phyloP scores from a whole-genome alignment of 2,329 filamentous ascomycete species.

The Penicillium sp. region DNA sequence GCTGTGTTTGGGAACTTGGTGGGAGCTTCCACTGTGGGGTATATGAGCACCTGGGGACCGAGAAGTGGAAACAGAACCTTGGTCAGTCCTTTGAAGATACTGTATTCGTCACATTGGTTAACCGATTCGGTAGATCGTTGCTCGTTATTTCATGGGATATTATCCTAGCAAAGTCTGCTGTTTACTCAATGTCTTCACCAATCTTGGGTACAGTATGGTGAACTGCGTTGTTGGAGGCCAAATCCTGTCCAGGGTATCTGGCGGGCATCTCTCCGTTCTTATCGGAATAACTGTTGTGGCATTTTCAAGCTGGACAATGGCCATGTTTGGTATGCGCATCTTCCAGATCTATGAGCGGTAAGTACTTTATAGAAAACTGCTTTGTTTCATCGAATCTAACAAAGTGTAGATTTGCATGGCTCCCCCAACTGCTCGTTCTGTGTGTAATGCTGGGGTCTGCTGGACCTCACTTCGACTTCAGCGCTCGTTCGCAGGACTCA shows the following conservation, averaged over 20 bases:
- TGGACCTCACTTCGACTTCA: slow-evolving; percentile 42
- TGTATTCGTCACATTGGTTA: neutral
- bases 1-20: slow-evolving; percentile 43
- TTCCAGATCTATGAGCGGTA: slow-evolving; percentile 51
- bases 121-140: slow-evolving; percentile 37
- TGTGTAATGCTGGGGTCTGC: slow-evolving; percentile 47
- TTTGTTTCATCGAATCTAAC: neutral
- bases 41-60: slow-evolving; percentile 49
- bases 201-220: slow-evolving; percentile 49
- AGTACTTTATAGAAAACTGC: slow-evolving; percentile 1
- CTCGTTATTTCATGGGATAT: slow-evolving; percentile 50
- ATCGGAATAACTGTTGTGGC: slow-evolving; percentile 46
- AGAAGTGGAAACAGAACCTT: slow-evolving; percentile 48
- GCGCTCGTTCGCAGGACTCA: slow-evolving; percentile 32
- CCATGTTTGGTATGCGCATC: slow-evolving; percentile 46
- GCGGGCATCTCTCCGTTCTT: slow-evolving; percentile 42
- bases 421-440: slow-evolving; percentile 47
- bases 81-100: slow-evolving; percentile 28
- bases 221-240: slow-evolving; percentile 50
- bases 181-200: slow-evolving; percentile 47
- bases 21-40: slow-evolving; percentile 41
- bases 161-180: slow-evolving; percentile 47
- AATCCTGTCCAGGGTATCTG: slow-evolving; percentile 47
- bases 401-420: slow-evolving; percentile 40
- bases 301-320: slow-evolving; percentile 39